A percentile compares a stretch with the other conserved stretches of the same genome.
Evolutionary conservation across 257 asterid species (phyloP).

Genomic region (Avicennia marina): DNA sequence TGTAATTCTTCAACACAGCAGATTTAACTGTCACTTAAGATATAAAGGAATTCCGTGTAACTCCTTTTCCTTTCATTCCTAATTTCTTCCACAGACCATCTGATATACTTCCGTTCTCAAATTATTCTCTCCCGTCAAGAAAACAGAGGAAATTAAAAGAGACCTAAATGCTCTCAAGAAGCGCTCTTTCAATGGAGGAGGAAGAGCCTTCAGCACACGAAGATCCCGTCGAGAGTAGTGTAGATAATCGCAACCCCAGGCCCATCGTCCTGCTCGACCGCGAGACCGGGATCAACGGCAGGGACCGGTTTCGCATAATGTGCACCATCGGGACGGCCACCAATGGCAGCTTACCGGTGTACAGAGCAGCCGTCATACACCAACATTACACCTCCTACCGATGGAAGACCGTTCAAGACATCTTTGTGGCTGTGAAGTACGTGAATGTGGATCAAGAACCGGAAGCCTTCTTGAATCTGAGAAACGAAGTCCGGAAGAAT

Average conservation of each 20-base stretch:
- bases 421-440: not conserved
- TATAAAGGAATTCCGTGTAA: too few species aligned
- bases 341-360: not conserved
- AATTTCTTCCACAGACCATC: too few species aligned
- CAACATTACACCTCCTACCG: not conserved
- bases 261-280: not conserved
- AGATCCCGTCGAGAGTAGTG: not conserved
- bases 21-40: too few species aligned
- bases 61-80: too few species aligned
- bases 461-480: not conserved
- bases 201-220: not conserved
- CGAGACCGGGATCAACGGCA: too few species aligned
- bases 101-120: too few species aligned
- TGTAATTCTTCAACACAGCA: too few species aligned
- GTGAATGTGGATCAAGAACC: not conserved
- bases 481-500: not conserved
- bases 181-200: too few species aligned
- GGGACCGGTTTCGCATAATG: not conserved
- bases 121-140: too few species aligned
- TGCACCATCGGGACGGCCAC: not conserved
- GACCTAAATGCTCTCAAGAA: too few species aligned
- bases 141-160: not conserved
- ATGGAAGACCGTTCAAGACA: not conserved
- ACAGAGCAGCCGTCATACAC: not conserved
- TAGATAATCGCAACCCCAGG: not conserved